Base-by-base conservation (phyloP, 352 stramenopile species). In the Elongisporangium undulatum region DNA sequence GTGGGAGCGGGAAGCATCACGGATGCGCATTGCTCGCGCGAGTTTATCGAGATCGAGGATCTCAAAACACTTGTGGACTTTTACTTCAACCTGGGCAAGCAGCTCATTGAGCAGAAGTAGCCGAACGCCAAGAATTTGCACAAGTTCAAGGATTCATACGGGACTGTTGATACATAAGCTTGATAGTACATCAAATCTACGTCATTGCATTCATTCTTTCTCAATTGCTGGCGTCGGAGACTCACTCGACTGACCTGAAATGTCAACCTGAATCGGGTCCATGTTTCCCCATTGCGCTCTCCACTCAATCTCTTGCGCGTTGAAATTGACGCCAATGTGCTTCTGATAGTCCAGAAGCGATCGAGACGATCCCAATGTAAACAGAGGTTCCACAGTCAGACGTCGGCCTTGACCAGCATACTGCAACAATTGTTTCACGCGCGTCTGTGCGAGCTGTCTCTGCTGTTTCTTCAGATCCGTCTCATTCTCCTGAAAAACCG, bases 1-100 rank as follows among this genome's bases (percentile, higher is more conserved):
- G 71, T 92, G n/a, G 82, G 82, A 23, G 79, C 79, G 6, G 82
- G 82, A 53, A 86, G 69, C 58, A 92, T 92, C 64, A 89, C 76
- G 5, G 78, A 92, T 62, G 82, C 82, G 1, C 82, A 92, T 49
- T 92, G 79, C 56, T 73, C 77, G 19, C 77, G 82, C 19, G 82
- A 92, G 65, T 89, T 78, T 59, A 92, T 90, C 57, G 69, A 84
- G 49, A 82, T 92, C 22, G 71, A 79, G 7, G 79, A 92, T 54
- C 56, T 92, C 59, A 72, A 72, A 45, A 72, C 57, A 12, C 67
- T 89, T 24, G 78, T 88, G 19, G 76, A 82, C 62, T 89, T 87
- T 55, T 92, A 90, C 73, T 88, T 77, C 69, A 75, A 71, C 12
- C 52, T 90, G 15, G 80, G 80, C 52, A 89, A 89, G 64, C 79